These are phyloP conservation scores for Lasiosphaeria hispida DNA, from an alignment of 495 filamentous ascomycete genomes.

Conservation along the genomic window DNA sequence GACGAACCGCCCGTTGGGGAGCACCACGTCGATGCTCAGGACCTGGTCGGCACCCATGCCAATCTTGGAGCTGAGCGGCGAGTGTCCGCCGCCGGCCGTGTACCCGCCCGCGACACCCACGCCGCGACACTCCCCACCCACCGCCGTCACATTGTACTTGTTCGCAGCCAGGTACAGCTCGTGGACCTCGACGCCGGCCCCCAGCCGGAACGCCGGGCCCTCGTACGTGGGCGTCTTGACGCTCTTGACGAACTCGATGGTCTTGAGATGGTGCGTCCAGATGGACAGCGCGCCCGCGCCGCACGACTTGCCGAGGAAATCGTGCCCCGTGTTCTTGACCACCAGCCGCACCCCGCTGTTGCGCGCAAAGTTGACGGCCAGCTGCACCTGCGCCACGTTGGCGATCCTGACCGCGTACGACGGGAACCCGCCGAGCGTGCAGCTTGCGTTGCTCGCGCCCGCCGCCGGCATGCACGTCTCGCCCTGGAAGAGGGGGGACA, in stretches of 20 bases:
- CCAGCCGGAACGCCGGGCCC: background rate
- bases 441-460: background rate
- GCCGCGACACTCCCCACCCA: constrained; percentile 39
- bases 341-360: constrained; percentile 38
- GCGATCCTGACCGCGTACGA: constrained; percentile 1
- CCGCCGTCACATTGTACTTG: constrained; percentile 19
- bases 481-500: background rate
- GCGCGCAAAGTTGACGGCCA: constrained; percentile 34
- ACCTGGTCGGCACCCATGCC: constrained; percentile 45
- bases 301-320: constrained; percentile 42
- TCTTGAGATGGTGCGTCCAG: constrained; percentile 49
- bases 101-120: constrained; percentile 44
- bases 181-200: constrained; percentile 24
- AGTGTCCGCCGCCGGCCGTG: constrained; percentile 41
- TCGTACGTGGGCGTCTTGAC: background rate
- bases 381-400: constrained; percentile 21
- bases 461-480: background rate
- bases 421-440: background rate
- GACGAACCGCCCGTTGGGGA: constrained; percentile 43
- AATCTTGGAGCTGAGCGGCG: constrained; percentile 36
- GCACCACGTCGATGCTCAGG: constrained; percentile 46
- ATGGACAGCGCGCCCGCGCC: constrained; percentile 43
- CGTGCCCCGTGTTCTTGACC: constrained; percentile 43
- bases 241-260: constrained; percentile 20
- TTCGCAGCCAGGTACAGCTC: constrained; percentile 31